Percentiles rank a stretch among this genome's conserved stretches.
Evolutionary conservation across 176 grass and related monocot species (phyloP).

Genomic region (Oryza rufipogon): DNA sequence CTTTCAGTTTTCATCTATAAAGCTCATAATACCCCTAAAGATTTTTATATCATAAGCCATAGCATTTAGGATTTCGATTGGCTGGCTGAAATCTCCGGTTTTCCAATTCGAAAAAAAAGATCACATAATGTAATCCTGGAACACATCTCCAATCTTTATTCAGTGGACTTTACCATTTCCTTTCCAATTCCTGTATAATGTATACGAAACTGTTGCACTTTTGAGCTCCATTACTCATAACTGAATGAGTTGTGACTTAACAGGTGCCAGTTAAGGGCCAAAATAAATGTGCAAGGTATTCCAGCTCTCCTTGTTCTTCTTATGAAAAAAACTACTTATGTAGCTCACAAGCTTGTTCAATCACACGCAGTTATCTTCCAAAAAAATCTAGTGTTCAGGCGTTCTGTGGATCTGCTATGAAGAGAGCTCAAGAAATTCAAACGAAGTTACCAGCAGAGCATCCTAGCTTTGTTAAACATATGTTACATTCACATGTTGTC

Average conservation of each 20-base stretch:
- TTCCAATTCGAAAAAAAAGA: background rate
- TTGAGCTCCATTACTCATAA: constrained; percentile 1
- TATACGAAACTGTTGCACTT: background rate
- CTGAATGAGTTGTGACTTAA: constrained; percentile 36
- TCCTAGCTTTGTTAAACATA: constrained; percentile 44
- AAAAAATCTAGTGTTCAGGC: constrained; percentile 1
- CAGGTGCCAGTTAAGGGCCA: constrained; percentile 40
- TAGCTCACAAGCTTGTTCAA: background rate
- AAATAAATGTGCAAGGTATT: constrained; percentile 36
- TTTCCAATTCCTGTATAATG: background rate
- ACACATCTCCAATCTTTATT: constrained; percentile 5
- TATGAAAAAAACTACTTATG: background rate
- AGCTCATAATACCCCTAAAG: background rate
- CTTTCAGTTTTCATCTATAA: background rate
- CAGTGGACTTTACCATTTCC: background rate
- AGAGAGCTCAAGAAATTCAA: constrained; percentile 44
- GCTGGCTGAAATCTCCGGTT: background rate
- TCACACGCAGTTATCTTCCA: constrained; percentile 9
- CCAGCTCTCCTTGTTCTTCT: constrained; percentile 13
- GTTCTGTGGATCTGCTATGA: constrained; percentile 31
- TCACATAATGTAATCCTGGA: background rate
- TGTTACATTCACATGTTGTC: constrained; percentile 55
- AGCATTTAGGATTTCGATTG: background rate
- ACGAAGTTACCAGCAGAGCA: constrained; percentile 39
- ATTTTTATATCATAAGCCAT: background rate